Percentiles rank a stretch among this genome's conserved stretches.
Evolutionary conservation across 257 asterid species (phyloP).

Genomic region (Lycium ferocissimum): DNA sequence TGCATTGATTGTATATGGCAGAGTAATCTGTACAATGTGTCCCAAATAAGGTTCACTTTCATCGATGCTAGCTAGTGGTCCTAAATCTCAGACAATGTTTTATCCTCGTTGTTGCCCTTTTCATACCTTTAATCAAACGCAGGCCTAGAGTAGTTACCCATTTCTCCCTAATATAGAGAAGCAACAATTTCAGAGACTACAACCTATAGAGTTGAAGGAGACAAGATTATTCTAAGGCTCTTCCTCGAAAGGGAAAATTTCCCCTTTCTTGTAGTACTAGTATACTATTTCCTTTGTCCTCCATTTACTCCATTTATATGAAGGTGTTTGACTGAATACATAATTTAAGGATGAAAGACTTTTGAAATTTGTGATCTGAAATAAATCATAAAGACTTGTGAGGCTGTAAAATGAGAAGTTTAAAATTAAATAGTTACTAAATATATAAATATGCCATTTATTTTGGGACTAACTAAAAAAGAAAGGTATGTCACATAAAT

Average conservation of each 20-base stretch:
- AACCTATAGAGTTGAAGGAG: not conserved
- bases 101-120: conserved; percentile 19
- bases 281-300: no score
- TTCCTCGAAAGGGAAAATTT: no score
- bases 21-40: not conserved
- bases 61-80: conserved; percentile 8
- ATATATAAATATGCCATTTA: not conserved
- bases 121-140: not conserved
- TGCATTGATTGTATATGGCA: not conserved
- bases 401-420: not conserved
- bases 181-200: not conserved
- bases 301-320: no score
- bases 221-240: no score
- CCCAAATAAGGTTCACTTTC: not conserved
- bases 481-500: not conserved
- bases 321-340: no score
- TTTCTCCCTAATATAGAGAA: not conserved
- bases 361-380: no score
- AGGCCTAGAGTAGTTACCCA: not conserved
- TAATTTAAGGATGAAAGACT: not conserved
- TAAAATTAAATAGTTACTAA: not conserved
- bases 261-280: no score
- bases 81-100: conserved; percentile 2
- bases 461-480: not conserved
- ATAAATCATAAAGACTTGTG: not conserved